Base-by-base conservation (phyloP, 345 rosid genomes). In the Eucalyptus lansdowneana region DNA sequence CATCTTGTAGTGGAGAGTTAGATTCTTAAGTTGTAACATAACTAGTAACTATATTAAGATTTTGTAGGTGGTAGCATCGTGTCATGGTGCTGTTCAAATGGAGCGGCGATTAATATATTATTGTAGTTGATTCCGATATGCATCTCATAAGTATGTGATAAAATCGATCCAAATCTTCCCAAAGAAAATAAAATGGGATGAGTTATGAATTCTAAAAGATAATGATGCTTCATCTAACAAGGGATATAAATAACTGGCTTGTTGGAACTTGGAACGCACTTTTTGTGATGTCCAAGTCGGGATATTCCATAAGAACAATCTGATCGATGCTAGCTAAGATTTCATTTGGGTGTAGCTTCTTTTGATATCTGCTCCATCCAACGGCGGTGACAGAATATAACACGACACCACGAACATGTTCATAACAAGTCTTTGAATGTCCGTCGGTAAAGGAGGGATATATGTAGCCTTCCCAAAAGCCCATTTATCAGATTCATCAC, bases 1-100 rank as follows among this genome's bases (percentile, higher is more conserved):
- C 80, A 34, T 69, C 34, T 62, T 14, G 72, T 0, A 62, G 16
- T 65, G 31, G 72, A 62, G 72, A 29, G 37, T 65, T 65, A 65
- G 34, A 62, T 13, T 62, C 34, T 14, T 62, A 62, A 14, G 72
- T 62, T 62, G 5, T 29, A 29, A 4, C 4, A 29, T 62, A 29
- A 62, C 5, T 1, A 5, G 5, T 62, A 29, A 31, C 15, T 12
- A 27, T 25, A 60, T 25, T 25, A 11, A 60, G 0, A 60, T 67
- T n/a, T 15, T 9, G 21, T n/a, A 0, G 8, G 19, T 0, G 2
- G 5, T 67, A 17, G 9, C 3, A 0, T n/a, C 0, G 40, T 29
- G 76, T 14, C 72, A 65, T 29, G 72, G 0, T 65, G 31, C 1
- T 14, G 3, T 65, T 65, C 9, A 29, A 65, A 65, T 65, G 34